Percentiles rank a stretch among this genome's conserved stretches.
Conservation (phyloP, 192 early-diverging fungal species). For the Entomortierella lignicola region DNA sequence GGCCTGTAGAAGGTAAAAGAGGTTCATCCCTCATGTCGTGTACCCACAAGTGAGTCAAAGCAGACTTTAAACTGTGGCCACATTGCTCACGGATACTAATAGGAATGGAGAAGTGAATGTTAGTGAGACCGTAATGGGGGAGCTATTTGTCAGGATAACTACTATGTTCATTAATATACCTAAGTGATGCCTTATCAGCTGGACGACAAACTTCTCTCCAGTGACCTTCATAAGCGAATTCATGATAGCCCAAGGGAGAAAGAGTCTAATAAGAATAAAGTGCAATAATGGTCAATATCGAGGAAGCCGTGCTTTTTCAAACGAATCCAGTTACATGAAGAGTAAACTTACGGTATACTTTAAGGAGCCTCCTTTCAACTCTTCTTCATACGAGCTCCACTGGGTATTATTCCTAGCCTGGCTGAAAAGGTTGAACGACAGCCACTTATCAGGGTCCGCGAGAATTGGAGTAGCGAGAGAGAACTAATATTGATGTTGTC, state of each 20-base stretch:
- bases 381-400: slow-evolving; percentile 81
- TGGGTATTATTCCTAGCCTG: slow-evolving; percentile 70
- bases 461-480: slow-evolving; percentile 73
- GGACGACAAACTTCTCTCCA: slow-evolving; percentile 86
- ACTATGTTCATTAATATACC: slow-evolving; percentile 40
- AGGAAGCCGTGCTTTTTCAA: background rate
- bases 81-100: slow-evolving; percentile 78
- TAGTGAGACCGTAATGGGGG: no score
- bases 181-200: slow-evolving; percentile 67
- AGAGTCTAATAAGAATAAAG: slow-evolving; percentile 42
- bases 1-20: slow-evolving; percentile 80
- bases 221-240: slow-evolving; percentile 72
- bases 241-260: slow-evolving; percentile 68
- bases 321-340: background rate
- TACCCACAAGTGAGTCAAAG: slow-evolving; percentile 72
- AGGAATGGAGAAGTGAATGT: slow-evolving; percentile 5
- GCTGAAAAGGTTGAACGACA: slow-evolving; percentile 76
- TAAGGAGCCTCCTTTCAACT: slow-evolving; percentile 66
- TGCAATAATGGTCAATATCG: background rate
- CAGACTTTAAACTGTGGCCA: slow-evolving; percentile 88
- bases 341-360: slow-evolving; percentile 63
- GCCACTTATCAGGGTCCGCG: slow-evolving; percentile 73
- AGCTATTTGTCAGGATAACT: background rate
- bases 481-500: slow-evolving; percentile 55
- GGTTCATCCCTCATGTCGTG: slow-evolving; percentile 83